A percentile compares a stretch with the other conserved stretches of the same genome.
Conservation (phyloP, 208 protist species). For the Porcisia deanei region DNA sequence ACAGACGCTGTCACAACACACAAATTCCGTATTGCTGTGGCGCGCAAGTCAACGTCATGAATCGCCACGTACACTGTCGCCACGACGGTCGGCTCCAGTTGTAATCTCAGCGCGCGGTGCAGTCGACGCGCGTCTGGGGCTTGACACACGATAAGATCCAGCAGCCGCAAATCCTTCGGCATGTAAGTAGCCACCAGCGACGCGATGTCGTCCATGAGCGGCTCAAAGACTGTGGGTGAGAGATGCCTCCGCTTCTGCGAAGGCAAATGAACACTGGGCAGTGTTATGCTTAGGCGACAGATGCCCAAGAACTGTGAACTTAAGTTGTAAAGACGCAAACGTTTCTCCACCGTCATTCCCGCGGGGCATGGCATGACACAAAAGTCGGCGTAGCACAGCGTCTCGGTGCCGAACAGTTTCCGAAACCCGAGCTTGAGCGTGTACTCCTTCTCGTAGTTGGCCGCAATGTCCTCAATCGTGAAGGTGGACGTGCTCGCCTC, state of each 20-base stretch:
- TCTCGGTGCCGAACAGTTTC: conserved; percentile 26
- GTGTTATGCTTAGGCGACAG: conserved; percentile 43
- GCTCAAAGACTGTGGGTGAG: conserved; percentile 35
- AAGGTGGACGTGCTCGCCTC: conserved; percentile 22
- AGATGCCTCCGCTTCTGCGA: conserved; percentile 22
- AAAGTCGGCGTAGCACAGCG: conserved; percentile 72
- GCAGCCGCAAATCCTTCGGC: conserved; percentile 56
- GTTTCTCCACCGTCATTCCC: conserved; percentile 38
- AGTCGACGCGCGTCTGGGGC: conserved; percentile 40
- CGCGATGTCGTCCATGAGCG: conserved; percentile 69
- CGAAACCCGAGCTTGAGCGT: conserved; percentile 59
- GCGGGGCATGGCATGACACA: conserved; percentile 42
- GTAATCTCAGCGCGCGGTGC: conserved; percentile 56
- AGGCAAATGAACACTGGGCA: conserved; percentile 30
- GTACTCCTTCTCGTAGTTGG: conserved; percentile 32
- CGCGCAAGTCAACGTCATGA: conserved; percentile 40
- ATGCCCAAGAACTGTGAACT: conserved; percentile 53
- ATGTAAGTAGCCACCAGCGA: conserved; percentile 66
- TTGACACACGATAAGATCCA: conserved; percentile 55
- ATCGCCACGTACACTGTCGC: conserved; percentile 73
- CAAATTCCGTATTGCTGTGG: conserved; percentile 16
- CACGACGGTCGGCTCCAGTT: conserved; percentile 59
- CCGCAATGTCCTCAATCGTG: conserved; percentile 22
- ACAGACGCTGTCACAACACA: conserved; percentile 37
- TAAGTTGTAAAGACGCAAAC: conserved; percentile 64